Percentiles rank a stretch among this genome's conserved stretches.
Conservation (phyloP, 2,329 filamentous ascomycete species). For the Onygenales sp. region DNA sequence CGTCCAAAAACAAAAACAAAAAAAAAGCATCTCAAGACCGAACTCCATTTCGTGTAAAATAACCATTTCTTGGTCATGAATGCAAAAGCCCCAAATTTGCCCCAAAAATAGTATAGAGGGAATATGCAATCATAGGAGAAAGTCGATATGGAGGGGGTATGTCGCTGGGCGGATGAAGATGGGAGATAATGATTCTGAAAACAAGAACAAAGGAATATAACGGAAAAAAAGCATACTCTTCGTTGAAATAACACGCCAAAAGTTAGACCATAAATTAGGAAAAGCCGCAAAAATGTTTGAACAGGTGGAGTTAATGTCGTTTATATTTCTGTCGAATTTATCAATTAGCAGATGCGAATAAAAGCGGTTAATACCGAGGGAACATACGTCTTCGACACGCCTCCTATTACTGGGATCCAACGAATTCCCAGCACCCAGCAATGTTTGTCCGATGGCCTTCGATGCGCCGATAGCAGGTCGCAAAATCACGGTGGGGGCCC, state of each 20-base stretch:
- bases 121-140: background rate
- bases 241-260: no score
- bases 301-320: slow-evolving; percentile 20
- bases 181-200: background rate
- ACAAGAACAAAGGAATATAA: background rate
- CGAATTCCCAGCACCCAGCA: slow-evolving; percentile 86
- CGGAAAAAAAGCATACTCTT: background rate
- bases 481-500: slow-evolving; percentile 88
- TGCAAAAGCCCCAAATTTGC: background rate
- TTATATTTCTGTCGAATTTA: slow-evolving; percentile 32
- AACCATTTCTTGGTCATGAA: no score
- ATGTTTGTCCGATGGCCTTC: slow-evolving; percentile 77
- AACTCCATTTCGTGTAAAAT: no score
- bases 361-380: background rate
- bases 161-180: background rate
- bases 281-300: background rate
- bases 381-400: slow-evolving; percentile 78
- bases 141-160: background rate
- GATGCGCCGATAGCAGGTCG: slow-evolving; percentile 83
- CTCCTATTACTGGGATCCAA: slow-evolving; percentile 74
- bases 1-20: no score
- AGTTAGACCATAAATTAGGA: background rate
- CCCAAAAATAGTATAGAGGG: background rate
- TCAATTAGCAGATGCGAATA: background rate
- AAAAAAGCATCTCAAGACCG: no score